Percentiles rank a stretch among this genome's conserved stretches.
Evolutionary conservation across 768 basidiomycete species (phyloP).

Genomic region (Rhizopogon roseolus): DNA sequence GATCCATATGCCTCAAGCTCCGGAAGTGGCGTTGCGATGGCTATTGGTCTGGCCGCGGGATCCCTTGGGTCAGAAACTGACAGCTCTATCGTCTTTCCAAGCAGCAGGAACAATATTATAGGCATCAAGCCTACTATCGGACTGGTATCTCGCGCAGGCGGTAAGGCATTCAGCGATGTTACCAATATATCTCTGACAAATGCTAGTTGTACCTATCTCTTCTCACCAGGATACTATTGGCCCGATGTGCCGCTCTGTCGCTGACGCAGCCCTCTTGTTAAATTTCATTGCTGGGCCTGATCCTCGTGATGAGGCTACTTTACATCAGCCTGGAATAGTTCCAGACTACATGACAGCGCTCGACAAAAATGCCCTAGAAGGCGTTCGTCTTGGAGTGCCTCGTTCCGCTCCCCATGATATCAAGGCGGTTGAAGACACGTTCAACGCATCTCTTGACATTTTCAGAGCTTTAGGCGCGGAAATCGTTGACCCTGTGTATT

Average conservation of each 20-base stretch:
- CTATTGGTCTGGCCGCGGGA: slow-evolving; percentile 35
- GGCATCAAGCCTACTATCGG: slow-evolving; percentile 37
- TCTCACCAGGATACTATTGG: slow-evolving; percentile 56
- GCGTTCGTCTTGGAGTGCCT: slow-evolving; percentile 53
- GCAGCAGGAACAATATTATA: slow-evolving; percentile 32
- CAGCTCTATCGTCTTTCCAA: slow-evolving; percentile 37
- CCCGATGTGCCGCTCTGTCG: slow-evolving; percentile 48
- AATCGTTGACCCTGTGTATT: slow-evolving; percentile 50
- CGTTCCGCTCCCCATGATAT: slow-evolving; percentile 25
- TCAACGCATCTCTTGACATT: slow-evolving; percentile 33
- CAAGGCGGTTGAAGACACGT: slow-evolving; percentile 26
- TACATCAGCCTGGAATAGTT: slow-evolving; percentile 42
- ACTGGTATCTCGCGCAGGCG: slow-evolving; percentile 32
- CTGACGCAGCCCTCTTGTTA: slow-evolving; percentile 53
- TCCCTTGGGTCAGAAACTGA: slow-evolving; percentile 41
- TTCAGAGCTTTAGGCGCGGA: slow-evolving; percentile 38
- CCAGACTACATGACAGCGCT: slow-evolving; percentile 57
- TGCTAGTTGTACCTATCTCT: slow-evolving; percentile 52
- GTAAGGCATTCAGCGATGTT: slow-evolving; percentile 10
- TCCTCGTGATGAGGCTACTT: slow-evolving; percentile 46
- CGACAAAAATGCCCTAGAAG: slow-evolving; percentile 39
- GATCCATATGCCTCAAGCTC: slow-evolving; percentile 51
- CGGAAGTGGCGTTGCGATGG: slow-evolving; percentile 40
- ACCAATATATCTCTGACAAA: neutral
- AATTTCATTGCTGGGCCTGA: slow-evolving; percentile 51